Evolutionary conservation across 164 flowering plant species (phyloP).

Genomic region (Vitis rupestris): DNA sequence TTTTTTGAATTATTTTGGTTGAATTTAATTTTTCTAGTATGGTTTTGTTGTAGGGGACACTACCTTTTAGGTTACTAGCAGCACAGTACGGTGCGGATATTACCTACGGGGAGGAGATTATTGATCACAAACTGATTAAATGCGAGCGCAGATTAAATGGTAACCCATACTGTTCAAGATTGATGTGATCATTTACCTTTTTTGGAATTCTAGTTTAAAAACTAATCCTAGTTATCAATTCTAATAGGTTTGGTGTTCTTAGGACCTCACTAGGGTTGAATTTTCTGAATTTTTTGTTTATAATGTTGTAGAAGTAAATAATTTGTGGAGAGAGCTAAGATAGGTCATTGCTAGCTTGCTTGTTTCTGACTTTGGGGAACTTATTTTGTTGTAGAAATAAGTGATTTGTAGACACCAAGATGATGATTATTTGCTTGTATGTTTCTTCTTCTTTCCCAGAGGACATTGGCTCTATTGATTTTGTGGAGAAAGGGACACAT

Average conservation of each 20-base stretch:
- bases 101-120: constrained; percentile 90
- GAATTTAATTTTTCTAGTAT: background rate
- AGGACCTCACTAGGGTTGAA: too few species aligned
- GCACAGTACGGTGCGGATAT: constrained; percentile 92
- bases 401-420: background rate
- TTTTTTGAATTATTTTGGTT: background rate
- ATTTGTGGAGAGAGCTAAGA: too few species aligned
- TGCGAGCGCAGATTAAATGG: constrained; percentile 82
- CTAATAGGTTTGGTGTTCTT: too few species aligned
- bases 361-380: background rate
- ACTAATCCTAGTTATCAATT: too few species aligned
- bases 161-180: constrained; percentile 10
- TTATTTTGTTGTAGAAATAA: background rate
- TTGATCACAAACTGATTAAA: constrained; percentile 82
- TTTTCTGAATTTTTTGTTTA: too few species aligned
- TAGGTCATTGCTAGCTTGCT: too few species aligned
- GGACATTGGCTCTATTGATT: constrained; percentile 61
- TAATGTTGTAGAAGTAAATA: too few species aligned
- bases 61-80: constrained; percentile 79
- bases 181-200: background rate
- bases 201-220: too few species aligned
- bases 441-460: constrained; percentile 36
- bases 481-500: constrained; percentile 81
- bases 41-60: constrained; percentile 55
- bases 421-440: background rate